Evolutionary conservation across 768 basidiomycete genomes (phyloP), one percentile per base, ranked within the genome.

Genomic region (Phanerochaete sordida): DNA sequence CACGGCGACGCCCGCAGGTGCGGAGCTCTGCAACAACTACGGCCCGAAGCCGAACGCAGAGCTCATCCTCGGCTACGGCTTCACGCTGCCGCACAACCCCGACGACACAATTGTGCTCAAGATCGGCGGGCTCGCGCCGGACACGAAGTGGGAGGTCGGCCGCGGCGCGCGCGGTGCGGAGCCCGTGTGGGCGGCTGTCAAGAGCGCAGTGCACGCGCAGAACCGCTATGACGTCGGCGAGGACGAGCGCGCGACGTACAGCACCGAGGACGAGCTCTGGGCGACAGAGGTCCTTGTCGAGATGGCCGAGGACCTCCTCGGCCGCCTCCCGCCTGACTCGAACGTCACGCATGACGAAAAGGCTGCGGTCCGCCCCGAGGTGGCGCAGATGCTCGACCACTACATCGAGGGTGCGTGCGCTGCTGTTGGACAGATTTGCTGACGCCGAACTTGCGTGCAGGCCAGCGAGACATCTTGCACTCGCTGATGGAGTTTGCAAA

Each of bases 61-160:
- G 72, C 81, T 98, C 46, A 84, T 98, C 48, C 80, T 98, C 3
- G 93, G 91, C 5, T 98, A 97, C 68, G 95, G 96, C 0, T 98
- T 98, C 74, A 84, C 90, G 0, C 70, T 95, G 3, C 75, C 81
- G 1, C 63, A 84, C 28, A 97, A 97, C 64, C 89, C 88, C 0
- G 91, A 94, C 67, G 95, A 97, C 68, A 91, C 89, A 0, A 88
- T 95, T 65, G 78, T 90, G 1, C 81, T 97, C 33, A 87, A 87
- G 62, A 75, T 96, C 43, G 88, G 88, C 15, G 86, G 88, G 1
- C 59, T 53, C 0, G 68, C 70, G 1, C 63, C 61, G 6, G 59
- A 74, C 1, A 72, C 73, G 57, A 81, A 75, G 66, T 90, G 88
- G 83, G 83, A 87, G 58, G 75, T 89, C 12, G 86, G 87, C 15